Conservation (phyloP, 1,139 yeast species). For the Kurtzmaniella quercitrusa region DNA sequence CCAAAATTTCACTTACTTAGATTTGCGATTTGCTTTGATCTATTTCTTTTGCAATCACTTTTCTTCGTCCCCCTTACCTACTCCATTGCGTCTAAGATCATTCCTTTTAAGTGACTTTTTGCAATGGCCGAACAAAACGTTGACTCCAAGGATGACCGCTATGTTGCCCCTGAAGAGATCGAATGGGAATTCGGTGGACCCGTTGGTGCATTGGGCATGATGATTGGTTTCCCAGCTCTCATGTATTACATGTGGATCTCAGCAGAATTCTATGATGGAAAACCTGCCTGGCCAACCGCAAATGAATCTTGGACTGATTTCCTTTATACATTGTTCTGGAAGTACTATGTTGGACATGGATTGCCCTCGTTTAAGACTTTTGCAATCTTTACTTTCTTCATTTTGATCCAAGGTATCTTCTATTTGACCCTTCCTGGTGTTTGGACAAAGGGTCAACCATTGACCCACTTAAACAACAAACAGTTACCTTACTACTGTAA, state of each 20-base stretch:
- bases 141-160: slow-evolving; percentile 13
- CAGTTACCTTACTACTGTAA: slow-evolving; percentile 92
- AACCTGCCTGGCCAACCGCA: slow-evolving; percentile 62
- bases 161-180: slow-evolving; percentile 34
- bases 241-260: slow-evolving; percentile 98
- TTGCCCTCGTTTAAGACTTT: slow-evolving; percentile 68
- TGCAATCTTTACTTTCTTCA: slow-evolving; percentile 65
- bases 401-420: slow-evolving; percentile 66
- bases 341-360: slow-evolving; percentile 52
- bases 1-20: not conserved
- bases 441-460: slow-evolving; percentile 93
- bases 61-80: too few relatives aligned
- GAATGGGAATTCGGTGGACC: slow-evolving; percentile 96
- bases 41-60: not conserved
- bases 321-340: slow-evolving; percentile 33
- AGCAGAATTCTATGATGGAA: slow-evolving; percentile 74
- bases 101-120: too few relatives aligned
- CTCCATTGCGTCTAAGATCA: too few relatives aligned
- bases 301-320: slow-evolving; percentile 62
- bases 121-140: too few relatives aligned
- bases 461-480: slow-evolving; percentile 70
- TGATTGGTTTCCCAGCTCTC: slow-evolving; percentile 83
- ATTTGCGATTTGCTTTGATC: not conserved
- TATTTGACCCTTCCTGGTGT: slow-evolving; percentile 91
- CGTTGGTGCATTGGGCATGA: slow-evolving; percentile 88